Percentiles rank a stretch among this genome's conserved stretches.
Conservation (phyloP, 768 basidiomycete species). For the Amyloporia xantha region DNA sequence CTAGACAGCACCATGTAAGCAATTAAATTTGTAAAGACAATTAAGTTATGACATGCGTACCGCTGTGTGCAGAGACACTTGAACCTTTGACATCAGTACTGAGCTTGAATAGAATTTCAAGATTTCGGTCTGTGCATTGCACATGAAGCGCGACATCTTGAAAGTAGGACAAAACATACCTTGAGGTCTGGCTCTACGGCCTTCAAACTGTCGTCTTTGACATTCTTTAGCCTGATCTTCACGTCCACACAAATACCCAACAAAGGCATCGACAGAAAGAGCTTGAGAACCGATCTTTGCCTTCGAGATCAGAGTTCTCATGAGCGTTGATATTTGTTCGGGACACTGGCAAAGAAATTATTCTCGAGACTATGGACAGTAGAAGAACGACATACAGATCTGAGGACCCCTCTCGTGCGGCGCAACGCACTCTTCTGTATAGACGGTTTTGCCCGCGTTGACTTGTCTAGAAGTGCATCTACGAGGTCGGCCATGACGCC, state of each 20-base stretch:
- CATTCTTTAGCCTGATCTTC: constrained; percentile 54
- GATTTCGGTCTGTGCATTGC: constrained; percentile 42
- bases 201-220: constrained; percentile 36
- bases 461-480: constrained; percentile 49
- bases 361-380: not conserved
- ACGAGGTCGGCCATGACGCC: constrained; percentile 53
- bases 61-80: constrained; percentile 50
- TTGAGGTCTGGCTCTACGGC: constrained; percentile 41
- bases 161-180: constrained; percentile 18
- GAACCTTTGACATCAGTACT: constrained; percentile 62
- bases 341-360: constrained; percentile 24
- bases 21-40: no score
- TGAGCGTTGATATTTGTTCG: constrained; percentile 39
- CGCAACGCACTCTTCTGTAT: constrained; percentile 56
- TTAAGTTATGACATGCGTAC: constrained; percentile 37
- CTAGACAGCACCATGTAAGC: constrained; percentile 25
- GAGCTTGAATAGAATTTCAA: constrained; percentile 50
- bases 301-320: constrained; percentile 45
- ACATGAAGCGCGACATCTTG: constrained; percentile 4
- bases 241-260: constrained; percentile 70
- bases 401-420: constrained; percentile 57
- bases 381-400: constrained; percentile 40
- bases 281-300: constrained; percentile 44
- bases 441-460: constrained; percentile 47
- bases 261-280: constrained; percentile 38